These are phyloP conservation scores for Coccomyxa sp. DNA, from an alignment of 139 green algal genomes.

Conservation along the genomic window DNA sequence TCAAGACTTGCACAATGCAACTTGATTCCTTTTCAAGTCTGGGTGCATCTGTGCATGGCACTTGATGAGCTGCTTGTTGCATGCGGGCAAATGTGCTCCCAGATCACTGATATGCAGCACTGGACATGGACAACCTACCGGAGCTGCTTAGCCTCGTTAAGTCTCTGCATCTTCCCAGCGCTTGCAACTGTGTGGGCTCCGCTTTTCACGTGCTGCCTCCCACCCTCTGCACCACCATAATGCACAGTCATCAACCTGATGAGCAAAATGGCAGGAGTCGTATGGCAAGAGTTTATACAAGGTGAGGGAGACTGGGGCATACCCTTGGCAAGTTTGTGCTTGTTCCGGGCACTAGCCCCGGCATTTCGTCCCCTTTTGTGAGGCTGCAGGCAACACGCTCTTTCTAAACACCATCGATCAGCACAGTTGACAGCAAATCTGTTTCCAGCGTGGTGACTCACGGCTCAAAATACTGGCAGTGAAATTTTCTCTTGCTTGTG, in stretches of 20 bases:
- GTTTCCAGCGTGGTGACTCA: not conserved
- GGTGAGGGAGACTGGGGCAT: conserved; percentile 6
- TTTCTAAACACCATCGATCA: not conserved
- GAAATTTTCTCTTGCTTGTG: not conserved
- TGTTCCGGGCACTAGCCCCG: conserved; percentile 65
- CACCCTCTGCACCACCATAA: not conserved
- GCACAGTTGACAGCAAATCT: not conserved
- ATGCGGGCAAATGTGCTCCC: no score
- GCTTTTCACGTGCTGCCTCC: not conserved
- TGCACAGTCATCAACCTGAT: not conserved
- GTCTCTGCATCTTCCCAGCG: not conserved
- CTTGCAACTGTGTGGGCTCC: not conserved
- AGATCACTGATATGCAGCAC: no score
- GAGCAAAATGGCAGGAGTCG: not conserved
- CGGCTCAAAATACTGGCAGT: not conserved
- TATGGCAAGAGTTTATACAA: not conserved
- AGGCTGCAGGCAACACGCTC: conserved; percentile 32
- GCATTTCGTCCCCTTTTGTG: conserved; percentile 76
- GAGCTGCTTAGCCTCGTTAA: not conserved
- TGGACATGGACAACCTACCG: not conserved
- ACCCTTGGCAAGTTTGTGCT: conserved; percentile 55
- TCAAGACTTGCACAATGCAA: no score
- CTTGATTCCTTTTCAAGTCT: no score
- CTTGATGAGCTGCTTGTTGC: no score
- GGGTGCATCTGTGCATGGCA: no score